Conservation (phyloP, 78 protist species). For the Paratrimastix pyriformis region DNA sequence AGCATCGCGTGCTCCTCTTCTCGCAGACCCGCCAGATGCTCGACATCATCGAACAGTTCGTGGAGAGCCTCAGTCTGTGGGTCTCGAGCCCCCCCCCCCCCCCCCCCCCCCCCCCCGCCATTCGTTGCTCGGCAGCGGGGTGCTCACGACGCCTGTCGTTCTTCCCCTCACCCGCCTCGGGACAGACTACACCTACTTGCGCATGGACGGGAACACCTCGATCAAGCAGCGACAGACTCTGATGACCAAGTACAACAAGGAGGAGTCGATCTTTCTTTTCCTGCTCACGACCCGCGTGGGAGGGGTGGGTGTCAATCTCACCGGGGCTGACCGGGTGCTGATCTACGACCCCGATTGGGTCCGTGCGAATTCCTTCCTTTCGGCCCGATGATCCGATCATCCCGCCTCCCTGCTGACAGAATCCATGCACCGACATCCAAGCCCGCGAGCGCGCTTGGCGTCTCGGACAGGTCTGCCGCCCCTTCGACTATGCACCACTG, state of each 20-base stretch:
- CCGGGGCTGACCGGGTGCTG: conserved; percentile 86
- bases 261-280: conserved; percentile 52
- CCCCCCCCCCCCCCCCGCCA: no score
- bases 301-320: conserved; percentile 88
- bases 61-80: no score
- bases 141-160: no score
- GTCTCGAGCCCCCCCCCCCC: no score
- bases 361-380: no score
- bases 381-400: no score
- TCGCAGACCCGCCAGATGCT: conserved; percentile 88
- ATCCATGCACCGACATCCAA: conserved; percentile 65
- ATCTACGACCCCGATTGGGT: conserved; percentile 96
- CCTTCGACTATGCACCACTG: neutral
- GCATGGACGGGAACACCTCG: conserved; percentile 89
- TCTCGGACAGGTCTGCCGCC: conserved; percentile 71
- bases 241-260: conserved; percentile 48
- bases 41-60: conserved; percentile 61
- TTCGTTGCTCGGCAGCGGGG: no score
- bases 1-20: conserved; percentile 64
- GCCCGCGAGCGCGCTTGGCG: conserved; percentile 93
- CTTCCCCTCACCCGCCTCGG: no score
- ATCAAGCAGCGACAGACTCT: conserved; percentile 32
- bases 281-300: conserved; percentile 83
- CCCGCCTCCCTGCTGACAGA: no score
- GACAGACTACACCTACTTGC: conserved; percentile 12